Base-by-base conservation (phyloP, 768 basidiomycete genomes). In the Dacryopinax primogenitus region DNA sequence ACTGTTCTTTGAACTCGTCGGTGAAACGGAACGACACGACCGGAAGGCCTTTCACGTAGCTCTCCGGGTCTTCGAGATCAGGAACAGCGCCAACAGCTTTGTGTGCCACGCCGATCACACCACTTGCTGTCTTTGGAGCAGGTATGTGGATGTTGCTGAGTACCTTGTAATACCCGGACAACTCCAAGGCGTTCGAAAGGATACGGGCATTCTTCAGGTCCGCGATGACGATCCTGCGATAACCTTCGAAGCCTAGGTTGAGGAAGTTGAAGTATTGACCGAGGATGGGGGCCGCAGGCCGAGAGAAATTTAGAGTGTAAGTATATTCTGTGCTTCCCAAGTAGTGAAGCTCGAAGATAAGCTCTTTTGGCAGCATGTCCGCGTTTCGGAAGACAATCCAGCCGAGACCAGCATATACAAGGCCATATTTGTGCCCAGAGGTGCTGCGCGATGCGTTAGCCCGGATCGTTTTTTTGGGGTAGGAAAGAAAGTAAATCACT, bases 271-370 rank as follows among this genome's bases (percentile, higher is more conserved):
- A 83, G 81, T 69, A 71, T 39, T 84, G 83, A 23, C 78, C 81
- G 63, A 85, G 78, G 68, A 84, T 82, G 2, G 84, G 84, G 62
- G 82, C 82, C 18, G 81, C 79, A 18, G 82, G 80, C 33, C 51
- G 51, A 80, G 81, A 58, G 80, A 83, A 84, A 75, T 69, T 82
- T 61, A 81, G 79, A 79, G 83, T 83, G 74, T 84, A 86, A 0
- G 87, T 87, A 73, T 92, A 93, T 73, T 95, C 90, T 65, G 81
- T 77, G 36, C 73, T 78, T 45, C 78, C 78, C 33, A 78, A 75
- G 74, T 79, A 82, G 72, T 83, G 77, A 26, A 81, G 75, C 71
- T 80, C 85, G 66, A 87, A 87, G 68, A 87, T 84, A 67, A 87
- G 80, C 67, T 87, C 86, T 70, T 86, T 84, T 3, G 85, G 86